Evolutionary conservation across 345 rosid species (phyloP).

Genomic region (Gossypium thurberi): DNA sequence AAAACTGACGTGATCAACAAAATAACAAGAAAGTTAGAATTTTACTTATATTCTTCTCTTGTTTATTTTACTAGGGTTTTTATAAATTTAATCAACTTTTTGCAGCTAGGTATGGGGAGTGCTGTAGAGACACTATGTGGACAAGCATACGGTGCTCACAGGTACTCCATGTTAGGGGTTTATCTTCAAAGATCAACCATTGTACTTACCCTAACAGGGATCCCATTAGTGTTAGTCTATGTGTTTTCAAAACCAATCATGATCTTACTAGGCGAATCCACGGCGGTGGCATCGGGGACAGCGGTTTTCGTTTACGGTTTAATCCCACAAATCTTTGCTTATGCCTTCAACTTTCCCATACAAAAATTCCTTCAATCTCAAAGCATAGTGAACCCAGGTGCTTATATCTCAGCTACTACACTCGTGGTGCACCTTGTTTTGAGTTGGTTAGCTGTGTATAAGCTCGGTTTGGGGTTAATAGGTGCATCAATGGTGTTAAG

Average conservation of each 20-base stretch:
- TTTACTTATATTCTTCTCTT: too few species aligned
- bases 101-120: constrained; percentile 80
- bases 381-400: constrained; percentile 56
- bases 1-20: too few species aligned
- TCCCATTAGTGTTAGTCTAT: constrained; percentile 50
- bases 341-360: constrained; percentile 63
- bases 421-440: constrained; percentile 39
- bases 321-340: constrained; percentile 74
- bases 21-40: too few species aligned
- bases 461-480: constrained; percentile 39
- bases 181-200: constrained; percentile 78
- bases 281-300: constrained; percentile 45
- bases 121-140: constrained; percentile 96
- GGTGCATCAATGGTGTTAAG: constrained; percentile 69
- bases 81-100: neutral
- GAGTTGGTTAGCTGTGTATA: constrained; percentile 45
- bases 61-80: neutral
- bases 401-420: constrained; percentile 55
- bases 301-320: constrained; percentile 59
- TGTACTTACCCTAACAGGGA: constrained; percentile 49
- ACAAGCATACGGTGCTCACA: constrained; percentile 69
- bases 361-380: constrained; percentile 69
- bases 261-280: constrained; percentile 51
- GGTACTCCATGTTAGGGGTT: constrained; percentile 58
- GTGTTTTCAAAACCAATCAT: constrained; percentile 50